These are phyloP conservation scores for Dryas alaskensis DNA, from an alignment of 306 rosid species.

Conservation along the genomic window DNA sequence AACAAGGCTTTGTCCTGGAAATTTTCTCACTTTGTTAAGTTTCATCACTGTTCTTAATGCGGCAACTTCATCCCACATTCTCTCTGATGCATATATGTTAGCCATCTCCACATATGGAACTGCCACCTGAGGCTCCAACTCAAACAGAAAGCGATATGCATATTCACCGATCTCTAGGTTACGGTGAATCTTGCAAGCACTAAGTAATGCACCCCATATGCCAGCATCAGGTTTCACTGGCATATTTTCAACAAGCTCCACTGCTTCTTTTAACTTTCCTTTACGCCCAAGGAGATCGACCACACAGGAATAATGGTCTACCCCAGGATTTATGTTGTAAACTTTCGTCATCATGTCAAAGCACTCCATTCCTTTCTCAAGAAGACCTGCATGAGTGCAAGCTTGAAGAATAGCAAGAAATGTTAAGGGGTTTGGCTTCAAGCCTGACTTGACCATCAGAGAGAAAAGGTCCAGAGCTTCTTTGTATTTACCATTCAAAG, in stretches of 20 bases:
- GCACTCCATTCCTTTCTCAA: conserved; percentile 54
- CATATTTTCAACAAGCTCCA: conserved; percentile 47
- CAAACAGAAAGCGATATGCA: conserved; percentile 37
- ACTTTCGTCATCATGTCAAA: conserved; percentile 47
- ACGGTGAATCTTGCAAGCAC: conserved; percentile 63
- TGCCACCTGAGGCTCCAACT: conserved; percentile 50
- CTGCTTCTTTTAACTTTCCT: conserved; percentile 40
- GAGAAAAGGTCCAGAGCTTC: conserved; percentile 55
- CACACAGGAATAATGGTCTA: conserved; percentile 73
- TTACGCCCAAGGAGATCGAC: conserved; percentile 52
- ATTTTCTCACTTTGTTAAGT: conserved; percentile 46
- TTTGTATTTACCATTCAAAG: conserved; percentile 55
- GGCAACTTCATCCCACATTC: conserved; percentile 66
- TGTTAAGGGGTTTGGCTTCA: conserved; percentile 58
- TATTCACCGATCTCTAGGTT: conserved; percentile 45
- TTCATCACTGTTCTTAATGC: conserved; percentile 55
- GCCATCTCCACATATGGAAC: conserved; percentile 65
- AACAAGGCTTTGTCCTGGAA: conserved; percentile 59
- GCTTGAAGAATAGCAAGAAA: conserved; percentile 78
- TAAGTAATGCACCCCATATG: conserved; percentile 63
- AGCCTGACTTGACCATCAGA: conserved; percentile 43
- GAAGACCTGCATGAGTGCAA: conserved; percentile 65
- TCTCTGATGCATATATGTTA: conserved; percentile 58
- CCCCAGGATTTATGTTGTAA: conserved; percentile 42
- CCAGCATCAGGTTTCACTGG: conserved; percentile 58